Evolutionary conservation across 176 grass and related monocot genomes (phyloP), one percentile per base, ranked within the genome.

Genomic region (Raddia distichophylla): DNA sequence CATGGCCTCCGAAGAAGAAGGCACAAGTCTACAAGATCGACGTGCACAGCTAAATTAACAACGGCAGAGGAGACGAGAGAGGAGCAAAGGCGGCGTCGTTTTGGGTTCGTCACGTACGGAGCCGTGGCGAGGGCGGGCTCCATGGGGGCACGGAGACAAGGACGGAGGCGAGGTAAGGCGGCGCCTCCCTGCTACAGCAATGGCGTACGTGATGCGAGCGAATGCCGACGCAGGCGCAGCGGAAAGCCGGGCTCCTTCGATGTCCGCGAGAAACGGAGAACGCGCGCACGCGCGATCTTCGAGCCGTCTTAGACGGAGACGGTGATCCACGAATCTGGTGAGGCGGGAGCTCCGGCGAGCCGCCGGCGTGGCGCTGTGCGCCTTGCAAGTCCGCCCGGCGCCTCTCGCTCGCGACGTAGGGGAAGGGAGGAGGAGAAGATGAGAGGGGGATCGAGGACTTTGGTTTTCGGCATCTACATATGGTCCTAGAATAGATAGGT

Each of bases 1-100:
- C 86, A 87, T 87, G 50, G 81, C 46, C 49, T 45, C 64, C 27
- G 27, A 27, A 27, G 27, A 27, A 27, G 27, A 27, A 27, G 27
- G 27, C 27, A 1, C 27, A 27, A 27, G 27, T 27, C 27, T 27
- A 27, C 27, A 27, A 27, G 27, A 27, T 27, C 37, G 37, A 67
- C 9, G 45, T 10, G 65, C 8, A 11, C 40, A 45, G 37, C 37
- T 40, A 43, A 44, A n/a, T n/a, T n/a, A n/a, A 40, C 3, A 67
- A 17, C 2, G 2, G 66, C 3, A 20, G 67, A 69, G 12, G 67
- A 69, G 44, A 48, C 33, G 34, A 48, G 4, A 47, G 10, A 51
- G 12, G 68, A 50, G 2, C 5, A 71, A 71, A 50, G 45, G 11
- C 43, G 67, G 40, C 13, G 5, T 32, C 32, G n/a, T 37, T 37